A percentile compares a stretch with the other conserved stretches of the same genome.
Conservation (phyloP, 805 yeast species). For the Lipomyces yamadae region DNA sequence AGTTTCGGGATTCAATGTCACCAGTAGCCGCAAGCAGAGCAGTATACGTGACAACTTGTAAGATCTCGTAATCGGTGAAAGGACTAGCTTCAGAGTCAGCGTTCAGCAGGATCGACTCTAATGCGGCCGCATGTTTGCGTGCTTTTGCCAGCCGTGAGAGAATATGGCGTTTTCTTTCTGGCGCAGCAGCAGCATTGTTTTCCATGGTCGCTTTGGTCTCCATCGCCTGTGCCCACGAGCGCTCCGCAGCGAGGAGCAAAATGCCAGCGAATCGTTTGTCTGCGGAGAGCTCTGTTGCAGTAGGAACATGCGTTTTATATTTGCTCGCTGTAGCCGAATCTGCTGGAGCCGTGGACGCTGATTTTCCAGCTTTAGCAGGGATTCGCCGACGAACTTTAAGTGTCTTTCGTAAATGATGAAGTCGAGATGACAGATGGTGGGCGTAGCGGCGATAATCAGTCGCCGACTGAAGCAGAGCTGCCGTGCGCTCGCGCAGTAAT, state of each 20-base stretch:
- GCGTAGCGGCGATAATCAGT: conserved; percentile 75
- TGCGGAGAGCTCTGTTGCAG: conserved; percentile 54
- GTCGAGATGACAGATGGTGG: conserved; percentile 59
- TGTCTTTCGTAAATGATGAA: conserved; percentile 68
- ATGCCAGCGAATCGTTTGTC: conserved; percentile 62
- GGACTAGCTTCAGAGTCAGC: conserved; percentile 29
- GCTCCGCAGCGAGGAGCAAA: conserved; percentile 71
- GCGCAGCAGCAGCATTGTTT: conserved; percentile 26
- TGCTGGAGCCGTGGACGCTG: conserved; percentile 10
- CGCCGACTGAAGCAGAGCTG: conserved; percentile 66
- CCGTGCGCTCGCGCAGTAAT: conserved; percentile 55
- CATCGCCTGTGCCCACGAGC: conserved; percentile 72
- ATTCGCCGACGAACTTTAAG: conserved; percentile 61
- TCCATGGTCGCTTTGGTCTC: conserved; percentile 55
- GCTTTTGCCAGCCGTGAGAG: conserved; percentile 73
- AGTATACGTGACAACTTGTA: conserved; percentile 40
- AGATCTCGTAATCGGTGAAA: conserved; percentile 30
- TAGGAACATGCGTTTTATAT: conserved; percentile 52
- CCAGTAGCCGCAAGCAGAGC: conserved; percentile 61
- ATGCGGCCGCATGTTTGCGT: conserved; percentile 40
- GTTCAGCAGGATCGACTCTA: conserved; percentile 13
- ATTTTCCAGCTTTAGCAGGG: conserved; percentile 65
- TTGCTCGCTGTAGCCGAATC: conserved; percentile 32
- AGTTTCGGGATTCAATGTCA: conserved; percentile 58
- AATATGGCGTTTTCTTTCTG: conserved; percentile 56